A percentile compares a stretch with the other conserved stretches of the same genome.
Evolutionary conservation across 179 eudicot genomes (phyloP).

Genomic region (Beta macrorhiza): DNA sequence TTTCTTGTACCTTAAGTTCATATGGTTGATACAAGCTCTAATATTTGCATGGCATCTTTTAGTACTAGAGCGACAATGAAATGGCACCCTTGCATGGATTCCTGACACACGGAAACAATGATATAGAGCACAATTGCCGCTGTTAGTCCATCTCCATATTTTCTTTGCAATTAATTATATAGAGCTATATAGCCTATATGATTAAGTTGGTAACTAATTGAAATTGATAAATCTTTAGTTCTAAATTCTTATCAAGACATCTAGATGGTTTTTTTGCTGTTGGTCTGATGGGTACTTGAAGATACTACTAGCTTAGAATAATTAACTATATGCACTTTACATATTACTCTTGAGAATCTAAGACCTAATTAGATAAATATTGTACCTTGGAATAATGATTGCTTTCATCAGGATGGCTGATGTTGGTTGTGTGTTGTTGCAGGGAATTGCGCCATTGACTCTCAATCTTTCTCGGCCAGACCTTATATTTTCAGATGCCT

Average conservation of each 20-base stretch:
- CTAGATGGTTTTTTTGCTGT: background rate
- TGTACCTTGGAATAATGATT: no score
- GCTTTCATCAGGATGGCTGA: no score
- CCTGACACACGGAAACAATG: no score
- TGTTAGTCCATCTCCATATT: background rate
- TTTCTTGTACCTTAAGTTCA: background rate
- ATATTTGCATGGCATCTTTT: background rate
- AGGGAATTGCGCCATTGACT: no score
- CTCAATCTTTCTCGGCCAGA: no score
- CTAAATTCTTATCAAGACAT: background rate
- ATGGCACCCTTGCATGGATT: background rate
- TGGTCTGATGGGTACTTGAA: background rate
- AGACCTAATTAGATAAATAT: no score
- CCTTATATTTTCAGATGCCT: no score
- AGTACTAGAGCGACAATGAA: background rate
- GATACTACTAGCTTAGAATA: background rate
- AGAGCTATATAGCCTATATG: background rate
- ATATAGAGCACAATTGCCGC: background rate
- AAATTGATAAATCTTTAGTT: background rate
- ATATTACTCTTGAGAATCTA: no score
- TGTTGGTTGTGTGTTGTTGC: no score
- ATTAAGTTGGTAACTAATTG: background rate
- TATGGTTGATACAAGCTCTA: background rate
- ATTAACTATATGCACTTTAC: no score
- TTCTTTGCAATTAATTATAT: background rate